Evolutionary conservation across 176 grass and related monocot genomes (phyloP), one percentile per base, ranked within the genome.

Genomic region (Avena eriantha): DNA sequence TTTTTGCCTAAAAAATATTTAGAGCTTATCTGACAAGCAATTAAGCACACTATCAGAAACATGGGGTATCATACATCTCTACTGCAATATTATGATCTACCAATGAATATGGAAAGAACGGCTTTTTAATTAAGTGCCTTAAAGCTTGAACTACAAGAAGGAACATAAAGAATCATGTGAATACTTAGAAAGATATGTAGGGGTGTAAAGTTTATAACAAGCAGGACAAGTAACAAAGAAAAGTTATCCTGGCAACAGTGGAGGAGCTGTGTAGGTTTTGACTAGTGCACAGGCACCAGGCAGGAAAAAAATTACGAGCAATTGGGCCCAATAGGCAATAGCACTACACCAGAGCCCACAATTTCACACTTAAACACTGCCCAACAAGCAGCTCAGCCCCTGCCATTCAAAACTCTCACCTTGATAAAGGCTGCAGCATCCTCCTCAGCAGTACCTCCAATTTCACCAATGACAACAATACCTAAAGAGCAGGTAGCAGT

Each of bases 391-490:
- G 61, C 4, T 31, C 39, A 41, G 39, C 24, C 24, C 60, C 24
- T 65, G 29, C 10, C 59, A 14, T 31, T 69, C 24, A 87, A 54
- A 53, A 87, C 55, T 56, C 86, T 80, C 85, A 99, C 97, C 89
- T 70, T 84, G 78, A 99, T 99, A 85, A 99, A 94, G 50, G 94
- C 89, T 86, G 97, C 97, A 84, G 94, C 97, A 90, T 99, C 97
- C 83, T 99, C 97, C 84, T 99, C 97, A n/a, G 97, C 97, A 31
- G 92, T 99, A 88, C 97, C 94, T 70, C 97, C 97, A 89, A 99
- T 97, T 93, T 99, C 97, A 51, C 97, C 97, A 71, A 99, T 99
- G 23, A 99, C 89, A 88, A 97, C 80, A 89, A 99, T 94, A 55
- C 97, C 97, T 99, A 60, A 24, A 86, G 80, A 29, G 57, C 22